These are phyloP conservation scores for Fusarium avenaceum DNA, from an alignment of 2,329 filamentous ascomycete genomes.

Conservation along the genomic window DNA sequence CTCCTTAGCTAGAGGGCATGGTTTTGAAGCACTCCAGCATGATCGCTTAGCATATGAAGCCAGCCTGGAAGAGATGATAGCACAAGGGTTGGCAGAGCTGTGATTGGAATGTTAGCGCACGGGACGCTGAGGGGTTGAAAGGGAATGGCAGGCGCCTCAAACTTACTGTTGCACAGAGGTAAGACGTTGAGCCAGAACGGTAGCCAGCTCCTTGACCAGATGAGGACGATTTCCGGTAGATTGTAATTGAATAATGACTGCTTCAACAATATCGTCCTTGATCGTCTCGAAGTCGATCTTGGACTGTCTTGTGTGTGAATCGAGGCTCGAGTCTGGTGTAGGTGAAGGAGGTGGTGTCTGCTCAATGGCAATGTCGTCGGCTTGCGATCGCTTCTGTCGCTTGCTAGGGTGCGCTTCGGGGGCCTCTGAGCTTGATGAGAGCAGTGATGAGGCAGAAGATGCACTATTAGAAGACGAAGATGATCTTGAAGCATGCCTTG, in stretches of 20 bases:
- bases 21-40: constrained; percentile 80
- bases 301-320: constrained; percentile 45
- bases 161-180: constrained; percentile 92
- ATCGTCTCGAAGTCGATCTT: constrained; percentile 79
- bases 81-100: constrained; percentile 95
- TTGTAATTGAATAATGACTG: constrained; percentile 88
- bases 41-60: constrained; percentile 90
- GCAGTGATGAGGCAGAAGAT: constrained; percentile 51
- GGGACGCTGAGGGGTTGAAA: constrained; percentile 27
- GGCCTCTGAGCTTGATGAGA: constrained; percentile 50
- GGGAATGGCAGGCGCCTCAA: constrained; percentile 22
- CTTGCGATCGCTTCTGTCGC: constrained; percentile 84
- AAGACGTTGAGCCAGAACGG: constrained; percentile 80
- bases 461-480: constrained; percentile 47
- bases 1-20: constrained; percentile 93
- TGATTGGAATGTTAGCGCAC: constrained; percentile 49
- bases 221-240: constrained; percentile 93
- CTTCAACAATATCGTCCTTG: constrained; percentile 95
- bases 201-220: constrained; percentile 92
- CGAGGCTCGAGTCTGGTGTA: constrained; percentile 48
- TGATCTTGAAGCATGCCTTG: constrained; percentile 54
- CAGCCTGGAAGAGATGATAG: constrained; percentile 93
- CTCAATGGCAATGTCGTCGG: constrained; percentile 82
- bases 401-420: constrained; percentile 65
- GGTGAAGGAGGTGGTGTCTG: constrained; percentile 74